These are phyloP conservation scores for Melastoma malabathricum DNA, from an alignment of 345 rosid genomes.

Conservation along the genomic window DNA sequence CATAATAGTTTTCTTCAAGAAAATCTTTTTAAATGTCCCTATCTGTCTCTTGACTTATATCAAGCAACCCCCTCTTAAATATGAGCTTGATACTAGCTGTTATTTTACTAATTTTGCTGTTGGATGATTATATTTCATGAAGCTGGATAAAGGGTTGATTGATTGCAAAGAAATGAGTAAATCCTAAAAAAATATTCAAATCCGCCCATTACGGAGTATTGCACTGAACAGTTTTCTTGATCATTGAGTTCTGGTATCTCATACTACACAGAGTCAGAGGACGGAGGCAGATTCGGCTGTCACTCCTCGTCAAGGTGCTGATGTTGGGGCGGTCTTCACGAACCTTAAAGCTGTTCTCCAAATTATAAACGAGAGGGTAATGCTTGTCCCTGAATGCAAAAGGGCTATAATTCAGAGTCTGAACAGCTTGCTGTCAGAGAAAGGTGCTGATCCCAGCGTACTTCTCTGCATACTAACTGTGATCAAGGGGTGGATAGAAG, in stretches of 20 bases:
- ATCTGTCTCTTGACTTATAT: too few species aligned
- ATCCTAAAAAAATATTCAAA: too few species aligned
- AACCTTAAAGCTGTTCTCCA: slow-evolving; percentile 72
- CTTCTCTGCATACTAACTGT: slow-evolving; percentile 87
- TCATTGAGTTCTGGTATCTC: neutral
- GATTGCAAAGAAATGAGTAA: too few species aligned
- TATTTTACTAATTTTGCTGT: too few species aligned
- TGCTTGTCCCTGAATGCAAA: slow-evolving; percentile 83
- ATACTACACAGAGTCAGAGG: slow-evolving; percentile 58
- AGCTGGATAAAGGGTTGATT: too few species aligned
- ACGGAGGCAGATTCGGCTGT: slow-evolving; percentile 79
- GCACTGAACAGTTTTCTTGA: too few species aligned
- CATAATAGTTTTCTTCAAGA: too few species aligned
- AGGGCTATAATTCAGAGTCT: slow-evolving; percentile 58
- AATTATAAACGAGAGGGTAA: slow-evolving; percentile 75
- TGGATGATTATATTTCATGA: too few species aligned
- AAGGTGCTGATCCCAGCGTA: slow-evolving; percentile 81
- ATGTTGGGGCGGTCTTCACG: slow-evolving; percentile 64
- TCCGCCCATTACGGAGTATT: too few species aligned
- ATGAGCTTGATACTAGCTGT: too few species aligned
- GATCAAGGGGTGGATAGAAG: slow-evolving; percentile 85
- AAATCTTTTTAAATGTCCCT: too few species aligned
- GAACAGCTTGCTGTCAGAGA: slow-evolving; percentile 79
- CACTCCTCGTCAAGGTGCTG: slow-evolving; percentile 77
- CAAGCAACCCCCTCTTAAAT: too few species aligned